Evolutionary conservation across 2,329 filamentous ascomycete species (phyloP).

Genomic region (Aspergillus sp.): DNA sequence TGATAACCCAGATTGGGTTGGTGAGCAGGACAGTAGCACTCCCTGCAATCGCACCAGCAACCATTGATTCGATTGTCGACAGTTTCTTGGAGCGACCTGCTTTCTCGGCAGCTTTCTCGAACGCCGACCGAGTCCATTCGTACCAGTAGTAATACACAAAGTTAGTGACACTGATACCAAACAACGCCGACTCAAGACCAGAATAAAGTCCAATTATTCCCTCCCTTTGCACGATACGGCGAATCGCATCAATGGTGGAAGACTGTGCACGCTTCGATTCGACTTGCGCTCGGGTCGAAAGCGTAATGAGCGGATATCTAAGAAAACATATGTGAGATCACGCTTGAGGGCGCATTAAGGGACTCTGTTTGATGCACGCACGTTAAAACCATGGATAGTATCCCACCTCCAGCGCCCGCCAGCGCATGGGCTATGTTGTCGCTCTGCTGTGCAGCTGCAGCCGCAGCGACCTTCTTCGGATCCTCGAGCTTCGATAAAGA

Average conservation of each 20-base stretch:
- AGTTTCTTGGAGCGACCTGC: constrained; percentile 77
- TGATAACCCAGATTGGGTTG: constrained; percentile 99
- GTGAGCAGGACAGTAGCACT: constrained; percentile 93
- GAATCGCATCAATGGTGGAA: constrained; percentile 77
- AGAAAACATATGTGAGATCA: constrained; percentile 1
- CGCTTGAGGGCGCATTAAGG: background rate
- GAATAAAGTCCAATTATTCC: constrained; percentile 87
- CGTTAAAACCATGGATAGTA: constrained; percentile 95
- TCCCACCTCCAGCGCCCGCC: constrained; percentile 86
- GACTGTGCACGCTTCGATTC: constrained; percentile 91
- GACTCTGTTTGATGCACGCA: constrained; percentile 44
- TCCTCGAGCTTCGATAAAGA: constrained; percentile 40
- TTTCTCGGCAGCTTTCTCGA: constrained; percentile 71
- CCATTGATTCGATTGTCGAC: constrained; percentile 89
- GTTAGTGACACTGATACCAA: constrained; percentile 97
- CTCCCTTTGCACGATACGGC: constrained; percentile 86
- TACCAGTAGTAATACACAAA: constrained; percentile 99
- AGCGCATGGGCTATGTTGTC: constrained; percentile 97
- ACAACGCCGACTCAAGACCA: constrained; percentile 88
- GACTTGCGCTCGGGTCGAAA: constrained; percentile 95
- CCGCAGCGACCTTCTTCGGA: constrained; percentile 44
- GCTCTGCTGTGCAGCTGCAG: constrained; percentile 74
- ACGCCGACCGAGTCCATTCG: constrained; percentile 89
- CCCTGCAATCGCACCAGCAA: constrained; percentile 89
- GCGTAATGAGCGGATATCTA: constrained; percentile 93